phyloP scores from a whole-genome alignment of 169 alveolate species.

The Plasmodium coatneyi region DNA sequence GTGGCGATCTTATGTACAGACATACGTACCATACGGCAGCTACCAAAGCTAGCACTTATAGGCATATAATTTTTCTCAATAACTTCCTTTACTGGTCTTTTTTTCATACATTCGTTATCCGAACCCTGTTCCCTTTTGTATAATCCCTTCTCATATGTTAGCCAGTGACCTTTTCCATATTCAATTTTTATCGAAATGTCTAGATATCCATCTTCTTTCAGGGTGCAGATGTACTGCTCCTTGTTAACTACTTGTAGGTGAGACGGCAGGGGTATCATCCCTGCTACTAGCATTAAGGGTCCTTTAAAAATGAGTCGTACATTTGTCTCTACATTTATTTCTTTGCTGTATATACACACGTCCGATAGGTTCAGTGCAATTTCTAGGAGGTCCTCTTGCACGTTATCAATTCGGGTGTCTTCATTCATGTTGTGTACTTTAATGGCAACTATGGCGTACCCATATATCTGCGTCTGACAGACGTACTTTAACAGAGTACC shows the following conservation, averaged over 20 bases:
- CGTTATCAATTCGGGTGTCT: slow-evolving; percentile 80
- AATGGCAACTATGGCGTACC: slow-evolving; percentile 87
- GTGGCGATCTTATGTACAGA: slow-evolving; percentile 90
- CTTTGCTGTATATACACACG: slow-evolving; percentile 69
- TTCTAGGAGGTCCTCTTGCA: slow-evolving; percentile 85
- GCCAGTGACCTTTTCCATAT: slow-evolving; percentile 86
- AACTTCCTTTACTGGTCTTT: slow-evolving; percentile 82
- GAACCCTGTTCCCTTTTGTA: slow-evolving; percentile 86
- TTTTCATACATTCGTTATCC: slow-evolving; percentile 82
- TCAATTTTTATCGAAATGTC: slow-evolving; percentile 87
- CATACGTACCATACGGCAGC: slow-evolving; percentile 89
- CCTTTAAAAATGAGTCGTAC: slow-evolving; percentile 83
- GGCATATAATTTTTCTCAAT: slow-evolving; percentile 85
- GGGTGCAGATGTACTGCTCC: slow-evolving; percentile 83
- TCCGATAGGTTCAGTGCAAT: slow-evolving; percentile 85
- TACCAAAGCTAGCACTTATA: slow-evolving; percentile 84
- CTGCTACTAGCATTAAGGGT: slow-evolving; percentile 86
- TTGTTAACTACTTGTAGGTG: slow-evolving; percentile 80
- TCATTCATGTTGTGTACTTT: slow-evolving; percentile 84
- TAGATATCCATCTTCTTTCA: slow-evolving; percentile 83
- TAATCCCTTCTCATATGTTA: slow-evolving; percentile 79
- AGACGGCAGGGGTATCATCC: slow-evolving; percentile 85
- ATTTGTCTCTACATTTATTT: slow-evolving; percentile 73
- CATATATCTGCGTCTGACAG: slow-evolving; percentile 85
- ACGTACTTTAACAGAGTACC: slow-evolving; percentile 86